Conservation (phyloP, 2,329 filamentous ascomycete genomes). For the Tolypocladium album region DNA sequence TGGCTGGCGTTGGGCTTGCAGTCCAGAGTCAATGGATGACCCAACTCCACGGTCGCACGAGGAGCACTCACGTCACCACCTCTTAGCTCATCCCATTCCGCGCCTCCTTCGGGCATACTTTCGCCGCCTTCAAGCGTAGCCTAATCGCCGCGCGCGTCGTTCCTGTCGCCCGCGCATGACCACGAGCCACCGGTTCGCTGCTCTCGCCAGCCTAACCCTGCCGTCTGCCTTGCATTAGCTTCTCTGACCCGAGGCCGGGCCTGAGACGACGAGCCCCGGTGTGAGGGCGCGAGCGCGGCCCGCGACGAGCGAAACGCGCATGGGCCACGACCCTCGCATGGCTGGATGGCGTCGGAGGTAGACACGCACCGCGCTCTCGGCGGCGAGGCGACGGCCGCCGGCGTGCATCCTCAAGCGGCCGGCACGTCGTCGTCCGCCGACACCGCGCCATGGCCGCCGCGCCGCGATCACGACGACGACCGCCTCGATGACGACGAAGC, state of each 20-base stretch:
- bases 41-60: background rate
- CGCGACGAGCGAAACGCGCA: slow-evolving; percentile 2
- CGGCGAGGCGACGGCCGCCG: background rate
- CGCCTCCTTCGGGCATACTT: background rate
- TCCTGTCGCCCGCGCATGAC: background rate
- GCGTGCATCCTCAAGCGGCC: background rate
- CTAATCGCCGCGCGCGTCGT: background rate
- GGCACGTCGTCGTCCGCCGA: background rate
- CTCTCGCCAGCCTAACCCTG: background rate
- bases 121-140: background rate
- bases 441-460: background rate
- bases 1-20: background rate
- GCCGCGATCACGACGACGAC: slow-evolving; percentile 6
- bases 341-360: slow-evolving; percentile 22
- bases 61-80: background rate
- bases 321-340: slow-evolving; percentile 11
- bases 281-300: background rate
- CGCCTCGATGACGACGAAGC: background rate
- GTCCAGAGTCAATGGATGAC: background rate
- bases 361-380: slow-evolving; percentile 12
- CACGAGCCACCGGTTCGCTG: background rate
- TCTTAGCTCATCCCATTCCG: background rate
- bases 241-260: background rate
- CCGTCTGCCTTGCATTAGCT: no score
- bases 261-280: background rate